These are phyloP conservation scores for Boehmeria nivea DNA, from an alignment of 306 rosid genomes.

Conservation along the genomic window DNA sequence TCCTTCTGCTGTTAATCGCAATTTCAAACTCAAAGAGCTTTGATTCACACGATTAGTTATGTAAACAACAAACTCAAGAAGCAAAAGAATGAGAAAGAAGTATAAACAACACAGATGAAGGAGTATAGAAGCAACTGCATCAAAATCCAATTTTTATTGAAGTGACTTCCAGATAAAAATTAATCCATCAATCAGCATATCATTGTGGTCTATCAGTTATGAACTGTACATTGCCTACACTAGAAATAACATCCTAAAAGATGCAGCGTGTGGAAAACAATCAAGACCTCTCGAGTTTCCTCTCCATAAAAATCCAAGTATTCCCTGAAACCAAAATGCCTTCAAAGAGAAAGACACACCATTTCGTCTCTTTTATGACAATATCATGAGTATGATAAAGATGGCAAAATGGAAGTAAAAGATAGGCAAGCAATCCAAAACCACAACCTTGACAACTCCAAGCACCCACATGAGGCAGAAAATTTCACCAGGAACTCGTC, in stretches of 20 bases:
- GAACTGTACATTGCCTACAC: slow-evolving; percentile 56
- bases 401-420: slow-evolving; percentile 8
- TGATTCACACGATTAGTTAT: no score
- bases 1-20: no score
- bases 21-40: no score
- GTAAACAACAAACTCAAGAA: not conserved
- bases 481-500: slow-evolving; percentile 53
- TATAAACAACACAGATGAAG: no score
- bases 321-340: slow-evolving; percentile 29
- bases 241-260: slow-evolving; percentile 25
- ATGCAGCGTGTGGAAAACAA: slow-evolving; percentile 23
- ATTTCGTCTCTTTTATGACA: slow-evolving; percentile 10
- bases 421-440: slow-evolving; percentile 10
- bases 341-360: slow-evolving; percentile 19
- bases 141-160: slow-evolving; percentile 12
- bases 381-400: slow-evolving; percentile 14
- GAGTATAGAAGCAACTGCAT: no score
- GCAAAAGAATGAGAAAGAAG: not conserved
- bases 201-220: slow-evolving; percentile 41
- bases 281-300: slow-evolving; percentile 24
- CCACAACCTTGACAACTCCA: slow-evolving; percentile 7
- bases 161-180: slow-evolving; percentile 15
- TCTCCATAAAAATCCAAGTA: no score
- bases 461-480: slow-evolving; percentile 8
- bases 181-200: slow-evolving; percentile 36